Evolutionary conservation across 1,284 basidiomycete genomes (phyloP).

Genomic region (Boletus semigastroideus): DNA sequence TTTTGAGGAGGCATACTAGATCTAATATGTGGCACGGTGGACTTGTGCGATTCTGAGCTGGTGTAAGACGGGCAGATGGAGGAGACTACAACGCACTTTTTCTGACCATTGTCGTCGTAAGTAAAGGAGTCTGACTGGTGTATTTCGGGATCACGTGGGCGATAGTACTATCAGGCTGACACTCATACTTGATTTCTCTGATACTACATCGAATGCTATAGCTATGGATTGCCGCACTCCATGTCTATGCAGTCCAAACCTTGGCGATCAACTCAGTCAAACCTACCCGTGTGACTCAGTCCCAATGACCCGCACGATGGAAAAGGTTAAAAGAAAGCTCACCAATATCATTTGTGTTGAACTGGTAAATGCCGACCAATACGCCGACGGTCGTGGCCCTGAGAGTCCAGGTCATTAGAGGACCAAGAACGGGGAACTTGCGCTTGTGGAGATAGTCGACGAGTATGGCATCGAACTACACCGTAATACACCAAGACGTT

Average conservation of each 20-base stretch:
- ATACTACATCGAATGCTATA: background rate
- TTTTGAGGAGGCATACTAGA: slow-evolving; percentile 44
- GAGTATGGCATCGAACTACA: slow-evolving; percentile 68
- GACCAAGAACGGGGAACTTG: slow-evolving; percentile 86
- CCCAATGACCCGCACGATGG: slow-evolving; percentile 5
- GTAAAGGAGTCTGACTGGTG: too few species aligned
- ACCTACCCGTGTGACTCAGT: slow-evolving; percentile 41
- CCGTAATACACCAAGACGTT: background rate
- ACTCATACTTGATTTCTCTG: background rate
- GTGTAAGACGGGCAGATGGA: background rate
- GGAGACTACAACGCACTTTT: slow-evolving; percentile 45
- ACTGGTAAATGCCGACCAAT: slow-evolving; percentile 92
- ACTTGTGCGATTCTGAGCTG: slow-evolving; percentile 44
- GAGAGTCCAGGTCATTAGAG: slow-evolving; percentile 70
- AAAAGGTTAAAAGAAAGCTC: slow-evolving; percentile 28
- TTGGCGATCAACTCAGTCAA: slow-evolving; percentile 70
- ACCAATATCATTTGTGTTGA: slow-evolving; percentile 98
- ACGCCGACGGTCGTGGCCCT: slow-evolving; percentile 80
- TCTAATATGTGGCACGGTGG: slow-evolving; percentile 48
- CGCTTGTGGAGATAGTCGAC: slow-evolving; percentile 93
- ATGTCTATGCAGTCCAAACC: slow-evolving; percentile 59
- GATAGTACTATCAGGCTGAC: too few species aligned
- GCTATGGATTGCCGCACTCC: background rate
- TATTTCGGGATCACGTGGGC: too few species aligned
- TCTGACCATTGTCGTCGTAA: slow-evolving; percentile 47